phyloP scores from a whole-genome alignment of 202 grass and related monocot species.

The Digitaria exilis region DNA sequence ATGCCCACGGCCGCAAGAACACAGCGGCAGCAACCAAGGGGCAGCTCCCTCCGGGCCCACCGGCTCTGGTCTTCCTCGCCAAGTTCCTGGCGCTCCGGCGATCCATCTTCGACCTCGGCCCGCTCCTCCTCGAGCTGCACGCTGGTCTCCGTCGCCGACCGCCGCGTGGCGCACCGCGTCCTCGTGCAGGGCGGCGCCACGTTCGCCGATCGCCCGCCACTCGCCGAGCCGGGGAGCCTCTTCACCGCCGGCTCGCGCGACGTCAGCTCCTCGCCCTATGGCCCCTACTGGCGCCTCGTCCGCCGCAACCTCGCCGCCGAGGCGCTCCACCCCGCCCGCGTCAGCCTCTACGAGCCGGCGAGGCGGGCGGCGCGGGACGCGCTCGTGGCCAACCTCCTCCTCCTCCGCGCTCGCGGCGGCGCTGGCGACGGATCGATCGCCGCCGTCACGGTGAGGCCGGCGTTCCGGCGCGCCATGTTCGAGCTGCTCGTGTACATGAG shows the following conservation, averaged over 20 bases:
- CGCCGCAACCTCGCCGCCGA: constrained; percentile 27
- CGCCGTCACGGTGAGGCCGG: not conserved
- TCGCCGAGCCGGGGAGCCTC: not conserved
- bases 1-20: too few relatives aligned
- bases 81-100: too few relatives aligned
- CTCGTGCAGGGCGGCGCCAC: not conserved
- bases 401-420: not conserved
- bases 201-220: constrained; percentile 1
- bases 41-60: too few relatives aligned
- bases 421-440: not conserved
- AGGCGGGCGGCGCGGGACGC: not conserved
- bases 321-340: not conserved
- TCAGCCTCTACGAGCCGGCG: not conserved
- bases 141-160: constrained; percentile 4
- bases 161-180: not conserved
- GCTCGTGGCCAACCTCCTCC: not conserved
- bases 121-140: too few relatives aligned
- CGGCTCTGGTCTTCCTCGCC: too few relatives aligned
- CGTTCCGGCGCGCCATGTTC: too few relatives aligned
- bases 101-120: too few relatives aligned
- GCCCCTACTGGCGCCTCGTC: constrained; percentile 13
- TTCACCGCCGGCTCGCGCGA: not conserved
- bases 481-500: too few relatives aligned
- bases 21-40: too few relatives aligned
- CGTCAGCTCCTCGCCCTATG: constrained; percentile 1